These are phyloP conservation scores for Hericium rajendrae DNA, from an alignment of 768 basidiomycete genomes.

Conservation along the genomic window DNA sequence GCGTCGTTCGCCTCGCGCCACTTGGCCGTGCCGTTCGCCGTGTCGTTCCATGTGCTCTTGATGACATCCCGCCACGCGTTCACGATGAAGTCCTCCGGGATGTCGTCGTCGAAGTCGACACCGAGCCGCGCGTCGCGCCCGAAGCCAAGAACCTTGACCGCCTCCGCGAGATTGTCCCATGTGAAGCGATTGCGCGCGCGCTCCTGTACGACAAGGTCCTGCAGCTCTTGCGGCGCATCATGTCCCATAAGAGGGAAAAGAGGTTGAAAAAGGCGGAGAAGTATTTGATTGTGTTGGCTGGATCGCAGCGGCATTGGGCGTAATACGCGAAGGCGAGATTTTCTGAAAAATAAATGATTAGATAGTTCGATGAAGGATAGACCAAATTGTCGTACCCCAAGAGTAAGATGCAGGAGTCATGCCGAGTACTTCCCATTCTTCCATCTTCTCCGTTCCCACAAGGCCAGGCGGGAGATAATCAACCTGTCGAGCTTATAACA, in stretches of 20 bases:
- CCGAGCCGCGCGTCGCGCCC: conserved; percentile 46
- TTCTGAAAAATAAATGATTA: conserved; percentile 30
- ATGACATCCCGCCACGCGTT: conserved; percentile 58
- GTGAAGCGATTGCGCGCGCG: conserved; percentile 57
- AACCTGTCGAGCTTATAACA: conserved; percentile 15
- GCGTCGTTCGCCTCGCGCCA: conserved; percentile 56
- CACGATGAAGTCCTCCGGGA: conserved; percentile 60
- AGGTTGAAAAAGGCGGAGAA: conserved; percentile 51
- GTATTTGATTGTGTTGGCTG: conserved; percentile 48
- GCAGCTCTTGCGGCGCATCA: conserved; percentile 37
- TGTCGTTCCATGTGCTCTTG: conserved; percentile 44
- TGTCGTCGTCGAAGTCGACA: conserved; percentile 63
- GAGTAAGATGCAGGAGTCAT: conserved; percentile 60
- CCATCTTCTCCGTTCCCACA: conserved; percentile 29
- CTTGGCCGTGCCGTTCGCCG: conserved; percentile 32
- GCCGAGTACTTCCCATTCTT: conserved; percentile 43
- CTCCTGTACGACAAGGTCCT: conserved; percentile 52
- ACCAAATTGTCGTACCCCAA: conserved; percentile 33
- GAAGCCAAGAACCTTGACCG: conserved; percentile 52
- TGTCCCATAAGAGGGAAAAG: conserved; percentile 39
- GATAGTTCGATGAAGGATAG: background rate
- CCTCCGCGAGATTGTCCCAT: conserved; percentile 38
- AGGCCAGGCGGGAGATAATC: conserved; percentile 16
- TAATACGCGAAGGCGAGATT: conserved; percentile 70
- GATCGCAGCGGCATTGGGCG: conserved; percentile 77